Evolutionary conservation across 306 rosid species (phyloP).

Genomic region (Cicer pinnatifidum): DNA sequence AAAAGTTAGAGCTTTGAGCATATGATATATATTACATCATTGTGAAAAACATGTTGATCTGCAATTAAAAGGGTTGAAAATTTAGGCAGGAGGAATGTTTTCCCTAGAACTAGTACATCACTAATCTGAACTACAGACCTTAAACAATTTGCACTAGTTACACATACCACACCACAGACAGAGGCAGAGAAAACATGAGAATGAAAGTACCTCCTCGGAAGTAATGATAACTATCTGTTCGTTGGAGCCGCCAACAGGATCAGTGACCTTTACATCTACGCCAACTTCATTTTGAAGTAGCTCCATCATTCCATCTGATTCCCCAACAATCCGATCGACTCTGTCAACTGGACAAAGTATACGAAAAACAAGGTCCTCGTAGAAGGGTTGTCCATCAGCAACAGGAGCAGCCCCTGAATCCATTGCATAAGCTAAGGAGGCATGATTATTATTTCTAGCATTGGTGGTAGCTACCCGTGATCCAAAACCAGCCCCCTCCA

Average conservation of each 20-base stretch:
- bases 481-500: conserved; percentile 70
- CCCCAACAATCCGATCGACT: conserved; percentile 77
- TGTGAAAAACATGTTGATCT: conserved; percentile 32
- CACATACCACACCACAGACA: conserved; percentile 9
- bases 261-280: conserved; percentile 75
- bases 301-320: conserved; percentile 80
- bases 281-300: conserved; percentile 90
- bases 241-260: conserved; percentile 71
- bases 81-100: conserved; percentile 16
- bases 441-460: conserved; percentile 66
- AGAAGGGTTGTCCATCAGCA: conserved; percentile 62
- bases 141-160: conserved; percentile 14
- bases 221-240: conserved; percentile 84
- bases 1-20: conserved; percentile 42
- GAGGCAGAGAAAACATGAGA: conserved; percentile 35
- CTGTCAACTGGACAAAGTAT: conserved; percentile 87
- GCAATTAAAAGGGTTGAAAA: conserved; percentile 23
- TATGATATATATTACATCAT: conserved; percentile 1
- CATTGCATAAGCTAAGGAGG: conserved; percentile 57
- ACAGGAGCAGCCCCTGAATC: conserved; percentile 65
- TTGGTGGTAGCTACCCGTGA: conserved; percentile 59
- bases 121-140: conserved; percentile 32
- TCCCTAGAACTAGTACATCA: conserved; percentile 25
- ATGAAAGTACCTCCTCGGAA: conserved; percentile 81
- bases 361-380: conserved; percentile 82